Base-by-base conservation (phyloP, 495 filamentous ascomycete genomes). In the Rusavskia elegans region DNA sequence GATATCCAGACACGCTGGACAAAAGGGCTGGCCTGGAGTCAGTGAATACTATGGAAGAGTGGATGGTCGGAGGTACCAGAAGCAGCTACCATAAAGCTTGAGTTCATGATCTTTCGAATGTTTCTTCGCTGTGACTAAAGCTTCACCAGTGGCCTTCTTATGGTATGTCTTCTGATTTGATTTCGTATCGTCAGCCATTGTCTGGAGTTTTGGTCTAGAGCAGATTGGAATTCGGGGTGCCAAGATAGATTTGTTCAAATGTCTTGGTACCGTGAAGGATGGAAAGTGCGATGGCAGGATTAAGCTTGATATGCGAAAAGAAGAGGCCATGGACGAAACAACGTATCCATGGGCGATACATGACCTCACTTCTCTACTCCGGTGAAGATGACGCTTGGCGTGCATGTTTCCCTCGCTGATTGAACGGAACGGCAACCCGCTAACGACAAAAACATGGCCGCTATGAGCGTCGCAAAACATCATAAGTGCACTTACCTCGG, bases 1-100 rank as follows among this genome's bases (percentile, higher is more conserved):
- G 90, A 82, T 56, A 97, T 94, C 90, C 90, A 97, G 19, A 95
- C 87, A 13, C 90, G 82, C 66, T 96, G 89, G 2, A 92, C 88
- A 64, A 95, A 95, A 5, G 82, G 81, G 61, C 76, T 80, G 50
- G 23, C 35, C 35, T 29, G 11, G 37, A 21, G 37, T 69, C 48
- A 68, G 66, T 48, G 20, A 21, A 45, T 7, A 14, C 14, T n/a
- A 9, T 17, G 30, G n/a, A 49, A 23, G 17, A 21, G 7, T 13
- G 25, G 16, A 11, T 54, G 53, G 42, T 39, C 30, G 14, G 19
- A 70, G 79, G 63, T 65, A 90, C 87, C 89, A 95, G 65, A 95
- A 95, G 67, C 88, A 93, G 61, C 83, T 85, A 42, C 87, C 87
- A 67, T 82, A 95, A 7, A 97, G 68, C 66, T 89, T 92, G 38